Evolutionary conservation across 2,329 filamentous ascomycete species (phyloP).

Genomic region (Aspergillus vadensis): DNA sequence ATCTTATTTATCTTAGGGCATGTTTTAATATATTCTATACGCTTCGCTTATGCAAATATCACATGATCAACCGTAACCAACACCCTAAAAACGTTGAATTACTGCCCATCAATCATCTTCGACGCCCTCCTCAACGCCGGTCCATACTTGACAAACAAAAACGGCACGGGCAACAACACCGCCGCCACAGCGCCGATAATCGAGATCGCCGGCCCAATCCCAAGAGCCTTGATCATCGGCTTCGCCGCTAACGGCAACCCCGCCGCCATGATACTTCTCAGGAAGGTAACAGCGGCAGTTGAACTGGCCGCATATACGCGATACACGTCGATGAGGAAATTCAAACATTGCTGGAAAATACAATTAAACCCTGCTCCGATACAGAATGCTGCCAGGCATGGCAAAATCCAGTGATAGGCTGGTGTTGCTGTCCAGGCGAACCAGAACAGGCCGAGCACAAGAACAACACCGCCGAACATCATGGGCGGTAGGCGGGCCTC

Average conservation of each 20-base stretch:
- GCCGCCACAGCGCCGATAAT: background rate
- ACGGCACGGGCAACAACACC: background rate
- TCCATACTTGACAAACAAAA: background rate
- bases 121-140: background rate
- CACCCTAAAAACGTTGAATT: no score
- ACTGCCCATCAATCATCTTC: background rate
- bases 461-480: conserved; percentile 47
- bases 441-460: conserved; percentile 48
- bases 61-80: no score
- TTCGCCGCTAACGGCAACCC: conserved; percentile 40
- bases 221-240: conserved; percentile 46
- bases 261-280: conserved; percentile 45
- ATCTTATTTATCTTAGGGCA: no score
- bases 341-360: background rate
- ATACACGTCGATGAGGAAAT: background rate
- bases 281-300: conserved; percentile 47
- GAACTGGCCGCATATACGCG: conserved; percentile 42
- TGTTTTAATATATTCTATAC: no score
- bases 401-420: conserved; percentile 17
- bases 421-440: conserved; percentile 46
- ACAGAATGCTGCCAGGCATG: conserved; percentile 30
- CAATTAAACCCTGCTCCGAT: conserved; percentile 51
- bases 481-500: conserved; percentile 51
- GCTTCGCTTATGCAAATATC: no score
- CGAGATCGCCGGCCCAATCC: conserved; percentile 41